Evolutionary conservation across 306 rosid genomes (phyloP), one percentile per base, ranked within the genome.

Genomic region (Vicia faba): DNA sequence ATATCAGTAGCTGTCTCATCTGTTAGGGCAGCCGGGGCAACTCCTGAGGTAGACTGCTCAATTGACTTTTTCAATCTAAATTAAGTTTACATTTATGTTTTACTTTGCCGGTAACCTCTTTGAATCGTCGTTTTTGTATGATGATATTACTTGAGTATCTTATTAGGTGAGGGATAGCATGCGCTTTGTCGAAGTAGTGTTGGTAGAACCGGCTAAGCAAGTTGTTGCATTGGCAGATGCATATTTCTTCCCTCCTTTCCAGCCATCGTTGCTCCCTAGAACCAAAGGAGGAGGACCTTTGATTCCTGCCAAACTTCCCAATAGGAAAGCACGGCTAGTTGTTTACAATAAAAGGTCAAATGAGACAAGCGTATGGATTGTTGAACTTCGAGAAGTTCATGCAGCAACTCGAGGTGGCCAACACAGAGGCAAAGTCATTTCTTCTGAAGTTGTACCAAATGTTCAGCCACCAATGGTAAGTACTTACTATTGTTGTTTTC

Each of bases 341-440:
- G 96, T 88, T 53, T 88, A 88, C 55, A 88, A 88, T 79, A 88
- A 88, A 72, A 74, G 60, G 62, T 82, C 96, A 1, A 88, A 88
- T 44, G 89, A 88, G 80, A 86, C 92, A 9, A 84, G 96, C 65
- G 8, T 86, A 38, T 88, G 92, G 89, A 58, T 88, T 25, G 96
- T 88, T 56, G 92, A 80, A 68, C 83, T 88, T 18, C 72, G 78
- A 9, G 80, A 88, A 77, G 96, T 88, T 50, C 96, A 86, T 66
- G 96, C 96, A 14, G 84, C 92, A 36, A 88, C 96, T 78, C 84
- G 92, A 63, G 96, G 96, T 78, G 96, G 92, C 64, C 96, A 79
- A 66, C 96, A 88, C 19, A 86, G 96, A 79, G 96, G 96, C 72
- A 88, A 82, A 80, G 92, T 74, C 58, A 68, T 88, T 75, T 80